Evolutionary conservation across 148 eudicot species (phyloP).

Genomic region (Silene latifolia): DNA sequence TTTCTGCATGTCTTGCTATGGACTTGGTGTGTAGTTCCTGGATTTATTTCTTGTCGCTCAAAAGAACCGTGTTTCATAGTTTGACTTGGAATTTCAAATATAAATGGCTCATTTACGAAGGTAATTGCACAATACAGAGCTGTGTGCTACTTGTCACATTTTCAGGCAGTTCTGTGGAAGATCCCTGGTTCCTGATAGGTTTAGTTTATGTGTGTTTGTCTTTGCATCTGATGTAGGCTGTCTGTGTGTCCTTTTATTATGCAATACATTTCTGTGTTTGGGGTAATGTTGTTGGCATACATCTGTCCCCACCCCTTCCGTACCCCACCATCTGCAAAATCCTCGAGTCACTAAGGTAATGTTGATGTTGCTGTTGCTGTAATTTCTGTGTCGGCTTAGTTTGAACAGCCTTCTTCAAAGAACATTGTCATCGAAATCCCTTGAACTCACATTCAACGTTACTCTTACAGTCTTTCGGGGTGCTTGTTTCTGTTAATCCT

Average conservation of each 20-base stretch:
- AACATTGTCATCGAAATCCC: background rate
- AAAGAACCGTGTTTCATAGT: background rate
- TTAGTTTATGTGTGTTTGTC: background rate
- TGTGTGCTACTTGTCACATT: background rate
- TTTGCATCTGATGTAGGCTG: background rate
- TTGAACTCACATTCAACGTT: background rate
- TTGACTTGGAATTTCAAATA: background rate
- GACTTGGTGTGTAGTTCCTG: background rate
- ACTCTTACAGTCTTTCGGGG: background rate
- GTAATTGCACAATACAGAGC: too few relatives aligned
- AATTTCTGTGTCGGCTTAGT: background rate
- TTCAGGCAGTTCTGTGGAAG: background rate
- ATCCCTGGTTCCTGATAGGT: background rate
- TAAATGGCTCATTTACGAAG: too few relatives aligned
- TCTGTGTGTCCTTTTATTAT: background rate
- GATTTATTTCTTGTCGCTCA: background rate
- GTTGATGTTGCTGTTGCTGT: too few relatives aligned
- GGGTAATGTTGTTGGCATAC: too few relatives aligned
- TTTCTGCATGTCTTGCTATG: background rate
- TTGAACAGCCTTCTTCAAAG: background rate
- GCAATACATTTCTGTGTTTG: background rate
- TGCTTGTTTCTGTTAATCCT: background rate
- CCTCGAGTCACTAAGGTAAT: too few relatives aligned
- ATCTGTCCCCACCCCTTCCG: too few relatives aligned
- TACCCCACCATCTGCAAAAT: too few relatives aligned